phyloP scores from a whole-genome alignment of 768 basidiomycete species.

The Zangia roseola region DNA sequence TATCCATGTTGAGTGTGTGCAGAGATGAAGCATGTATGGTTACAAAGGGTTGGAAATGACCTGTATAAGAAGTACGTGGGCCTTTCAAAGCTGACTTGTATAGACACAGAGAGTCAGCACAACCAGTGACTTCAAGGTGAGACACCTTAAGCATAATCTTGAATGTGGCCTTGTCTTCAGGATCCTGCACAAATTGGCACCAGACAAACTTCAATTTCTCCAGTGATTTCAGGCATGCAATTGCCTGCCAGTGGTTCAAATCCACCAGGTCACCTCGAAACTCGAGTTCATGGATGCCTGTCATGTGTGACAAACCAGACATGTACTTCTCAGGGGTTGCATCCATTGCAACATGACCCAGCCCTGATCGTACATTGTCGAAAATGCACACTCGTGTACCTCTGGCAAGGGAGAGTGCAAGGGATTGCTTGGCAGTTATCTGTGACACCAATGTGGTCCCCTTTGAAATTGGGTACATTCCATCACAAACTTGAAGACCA shows the following conservation, averaged over 20 bases:
- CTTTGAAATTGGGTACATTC: not conserved
- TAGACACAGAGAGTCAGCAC: no score
- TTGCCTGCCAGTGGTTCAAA: conserved; percentile 10
- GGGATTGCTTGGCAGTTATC: conserved; percentile 25
- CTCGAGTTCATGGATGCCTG: conserved; percentile 10
- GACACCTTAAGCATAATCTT: not conserved
- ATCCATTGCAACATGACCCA: not conserved
- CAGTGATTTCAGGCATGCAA: conserved; percentile 12
- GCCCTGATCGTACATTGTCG: not conserved
- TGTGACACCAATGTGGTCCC: conserved; percentile 24
- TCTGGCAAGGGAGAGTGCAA: conserved; percentile 29
- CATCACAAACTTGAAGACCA: not conserved
- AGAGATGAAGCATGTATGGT: no score
- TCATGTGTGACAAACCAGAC: conserved; percentile 17
- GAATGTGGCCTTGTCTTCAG: no score
- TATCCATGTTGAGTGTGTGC: no score
- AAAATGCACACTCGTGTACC: conserved; percentile 28
- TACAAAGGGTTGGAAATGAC: no score
- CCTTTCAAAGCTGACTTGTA: no score
- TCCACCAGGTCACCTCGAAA: conserved; percentile 9
- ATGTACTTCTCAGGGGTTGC: not conserved
- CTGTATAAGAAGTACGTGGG: no score
- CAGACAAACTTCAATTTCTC: conserved; percentile 16
- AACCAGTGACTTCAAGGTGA: no score
- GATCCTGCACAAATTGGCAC: not conserved